Conservation (phyloP, 2,329 filamentous ascomycete genomes). For the Talaromyces pinophilus region DNA sequence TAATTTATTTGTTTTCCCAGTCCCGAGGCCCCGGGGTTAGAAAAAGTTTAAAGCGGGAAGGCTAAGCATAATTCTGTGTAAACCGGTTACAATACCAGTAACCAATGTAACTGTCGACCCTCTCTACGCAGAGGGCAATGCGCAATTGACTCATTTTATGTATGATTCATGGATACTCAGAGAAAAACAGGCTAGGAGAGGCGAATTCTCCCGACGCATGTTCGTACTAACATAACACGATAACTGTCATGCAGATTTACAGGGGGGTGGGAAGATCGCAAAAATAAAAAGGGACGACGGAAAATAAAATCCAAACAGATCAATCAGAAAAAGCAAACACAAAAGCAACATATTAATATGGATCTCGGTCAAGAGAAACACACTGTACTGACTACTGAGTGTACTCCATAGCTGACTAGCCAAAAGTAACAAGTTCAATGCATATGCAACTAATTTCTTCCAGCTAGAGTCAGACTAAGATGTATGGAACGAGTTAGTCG, state of each 20-base stretch:
- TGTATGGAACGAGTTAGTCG: not conserved
- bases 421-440: not conserved
- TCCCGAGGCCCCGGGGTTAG: constrained; percentile 17
- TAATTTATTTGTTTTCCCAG: constrained; percentile 13
- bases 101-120: not conserved
- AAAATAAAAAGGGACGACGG: constrained; percentile 23
- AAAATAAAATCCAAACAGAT: constrained; percentile 24
- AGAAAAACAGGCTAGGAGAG: constrained; percentile 16
- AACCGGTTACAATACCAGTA: constrained; percentile 21
- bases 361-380: constrained; percentile 10
- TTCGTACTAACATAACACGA: constrained; percentile 13
- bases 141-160: not conserved
- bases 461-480: not conserved
- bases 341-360: constrained; percentile 21
- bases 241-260: constrained; percentile 21
- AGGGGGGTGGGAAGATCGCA: constrained; percentile 11
- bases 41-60: constrained; percentile 23
- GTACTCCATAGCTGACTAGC: not conserved
- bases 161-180: too few species aligned
- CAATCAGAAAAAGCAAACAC: constrained; percentile 27
- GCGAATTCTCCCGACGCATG: constrained; percentile 20
- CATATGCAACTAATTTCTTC: not conserved
- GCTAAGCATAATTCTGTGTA: constrained; percentile 23
- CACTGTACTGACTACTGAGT: not conserved
- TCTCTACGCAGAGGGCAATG: not conserved